These are phyloP conservation scores for Diplodia mutila DNA, from an alignment of 2,329 filamentous ascomycete genomes.

Conservation along the genomic window DNA sequence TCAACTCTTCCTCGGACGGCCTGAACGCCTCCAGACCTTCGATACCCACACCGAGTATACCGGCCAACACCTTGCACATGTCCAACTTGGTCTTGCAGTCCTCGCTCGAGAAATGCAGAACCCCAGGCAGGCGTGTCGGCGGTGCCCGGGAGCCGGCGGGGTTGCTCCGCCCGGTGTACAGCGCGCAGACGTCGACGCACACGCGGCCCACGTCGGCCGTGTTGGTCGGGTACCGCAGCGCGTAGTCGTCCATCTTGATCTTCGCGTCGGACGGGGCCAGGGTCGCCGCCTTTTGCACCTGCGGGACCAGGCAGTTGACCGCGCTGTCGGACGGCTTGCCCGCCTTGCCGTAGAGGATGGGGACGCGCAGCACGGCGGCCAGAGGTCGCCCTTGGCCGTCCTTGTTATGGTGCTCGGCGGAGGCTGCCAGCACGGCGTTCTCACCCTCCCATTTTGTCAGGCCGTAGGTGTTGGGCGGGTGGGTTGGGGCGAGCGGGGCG, in stretches of 20 bases:
- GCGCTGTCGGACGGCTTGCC: slow-evolving; percentile 76
- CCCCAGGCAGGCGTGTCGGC: slow-evolving; percentile 61
- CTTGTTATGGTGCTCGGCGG: slow-evolving; percentile 33
- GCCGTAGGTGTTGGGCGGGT: slow-evolving; percentile 79
- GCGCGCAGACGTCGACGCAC: slow-evolving; percentile 71
- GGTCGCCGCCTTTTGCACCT: slow-evolving; percentile 65
- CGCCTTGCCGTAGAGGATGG: slow-evolving; percentile 80
- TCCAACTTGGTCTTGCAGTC: slow-evolving; percentile 88
- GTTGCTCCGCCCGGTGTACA: slow-evolving; percentile 54
- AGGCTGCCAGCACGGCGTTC: slow-evolving; percentile 69
- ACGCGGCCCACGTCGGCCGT: slow-evolving; percentile 85
- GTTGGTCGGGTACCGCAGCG: slow-evolving; percentile 82
- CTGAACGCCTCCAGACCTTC: slow-evolving; percentile 60
- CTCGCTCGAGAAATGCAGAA: slow-evolving; percentile 86
- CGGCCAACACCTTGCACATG: slow-evolving; percentile 76
- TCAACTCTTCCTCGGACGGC: slow-evolving; percentile 71
- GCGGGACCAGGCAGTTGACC: slow-evolving; percentile 78
- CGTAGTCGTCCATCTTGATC: slow-evolving; percentile 85
- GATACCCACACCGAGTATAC: slow-evolving; percentile 73
- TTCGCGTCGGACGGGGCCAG: slow-evolving; percentile 61
- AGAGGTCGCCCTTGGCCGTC: slow-evolving; percentile 55
- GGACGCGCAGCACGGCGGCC: slow-evolving; percentile 76
- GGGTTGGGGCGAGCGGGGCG: slow-evolving; percentile 63
- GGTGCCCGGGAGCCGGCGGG: slow-evolving; percentile 32
- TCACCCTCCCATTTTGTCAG: slow-evolving; percentile 75